Percentiles rank a stretch among this genome's conserved stretches.
Conservation (phyloP, 768 basidiomycete genomes). For the Nevesoporus exiguus region DNA sequence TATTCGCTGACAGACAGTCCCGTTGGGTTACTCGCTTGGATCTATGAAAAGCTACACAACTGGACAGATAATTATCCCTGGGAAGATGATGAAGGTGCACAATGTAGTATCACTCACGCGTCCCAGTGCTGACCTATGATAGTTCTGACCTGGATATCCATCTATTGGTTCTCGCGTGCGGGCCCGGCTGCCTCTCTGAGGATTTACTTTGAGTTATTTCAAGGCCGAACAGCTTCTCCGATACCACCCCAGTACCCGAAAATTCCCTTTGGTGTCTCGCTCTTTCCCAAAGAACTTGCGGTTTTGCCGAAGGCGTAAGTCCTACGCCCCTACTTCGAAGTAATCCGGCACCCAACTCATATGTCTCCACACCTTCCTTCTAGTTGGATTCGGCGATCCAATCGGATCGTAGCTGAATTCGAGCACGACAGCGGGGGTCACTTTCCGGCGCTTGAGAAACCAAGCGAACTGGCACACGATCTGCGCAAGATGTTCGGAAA, state of each 20-base stretch:
- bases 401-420: constrained; percentile 45
- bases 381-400: constrained; percentile 40
- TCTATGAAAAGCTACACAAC: constrained; percentile 47
- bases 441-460: constrained; percentile 36
- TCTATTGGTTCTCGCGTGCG: constrained; percentile 56
- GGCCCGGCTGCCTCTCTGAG: constrained; percentile 55
- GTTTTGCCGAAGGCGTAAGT: constrained; percentile 38
- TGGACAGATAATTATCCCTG: constrained; percentile 53
- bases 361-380: neutral
- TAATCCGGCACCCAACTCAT: neutral
- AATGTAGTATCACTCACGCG: constrained; percentile 4
- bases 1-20: constrained; percentile 56
- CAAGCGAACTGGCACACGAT: constrained; percentile 47
- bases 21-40: constrained; percentile 48
- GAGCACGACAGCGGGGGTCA: constrained; percentile 54
- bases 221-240: neutral
- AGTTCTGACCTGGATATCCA: constrained; percentile 59
- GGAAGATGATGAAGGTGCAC: constrained; percentile 50
- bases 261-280: constrained; percentile 47
- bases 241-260: neutral
- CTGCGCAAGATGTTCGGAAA: constrained; percentile 55
- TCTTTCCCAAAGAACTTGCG: constrained; percentile 48
- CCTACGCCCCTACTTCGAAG: neutral
- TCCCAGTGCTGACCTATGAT: neutral
- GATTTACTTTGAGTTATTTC: constrained; percentile 53